Base-by-base conservation (phyloP, 2,329 filamentous ascomycete genomes). In the Colletotrichum sp. region DNA sequence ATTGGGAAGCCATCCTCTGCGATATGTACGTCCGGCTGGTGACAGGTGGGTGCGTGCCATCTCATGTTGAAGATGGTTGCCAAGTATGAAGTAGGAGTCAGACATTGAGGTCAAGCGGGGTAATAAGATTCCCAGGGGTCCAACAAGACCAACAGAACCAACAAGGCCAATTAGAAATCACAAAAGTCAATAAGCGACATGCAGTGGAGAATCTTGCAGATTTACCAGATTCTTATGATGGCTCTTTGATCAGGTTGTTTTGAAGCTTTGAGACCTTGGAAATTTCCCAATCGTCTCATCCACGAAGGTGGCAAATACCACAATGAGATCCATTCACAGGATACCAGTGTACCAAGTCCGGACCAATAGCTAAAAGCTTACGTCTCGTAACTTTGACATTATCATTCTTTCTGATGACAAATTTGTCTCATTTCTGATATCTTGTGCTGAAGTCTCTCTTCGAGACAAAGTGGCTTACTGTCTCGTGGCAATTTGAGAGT, bases 321-420 rank as follows among this genome's bases (percentile, higher is more conserved):
- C n/a, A 7, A 48, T 13, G 21, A 8, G 43, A 4, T 48, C 13
- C 43, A 48, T 48, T 21, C 43, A 48, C 3, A 52, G n/a, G n/a
- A 21, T 52, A n/a, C n/a, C n/a, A n/a, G n/a, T n/a, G n/a, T n/a
- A n/a, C n/a, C n/a, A n/a, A n/a, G n/a, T n/a, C n/a, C n/a, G n/a
- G n/a, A n/a, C n/a, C n/a, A n/a, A n/a, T n/a, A n/a, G n/a, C n/a
- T n/a, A n/a, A n/a, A n/a, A n/a, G n/a, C n/a, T n/a, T n/a, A n/a
- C n/a, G n/a, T n/a, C n/a, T n/a, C n/a, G n/a, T 21, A 52, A 52
- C 12, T 0, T 8, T 13, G 0, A 52, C 0, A 52, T 52, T 0
- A 0, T 10, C 13, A 3, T 21, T 52, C 43, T 21, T 7, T 52
- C 21, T 21, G 3, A 52, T 52, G 0, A 52, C 0, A 21, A 21